These are phyloP conservation scores for Dissophora globulifera DNA, from an alignment of 192 early-diverging fungal genomes.

Conservation along the genomic window DNA sequence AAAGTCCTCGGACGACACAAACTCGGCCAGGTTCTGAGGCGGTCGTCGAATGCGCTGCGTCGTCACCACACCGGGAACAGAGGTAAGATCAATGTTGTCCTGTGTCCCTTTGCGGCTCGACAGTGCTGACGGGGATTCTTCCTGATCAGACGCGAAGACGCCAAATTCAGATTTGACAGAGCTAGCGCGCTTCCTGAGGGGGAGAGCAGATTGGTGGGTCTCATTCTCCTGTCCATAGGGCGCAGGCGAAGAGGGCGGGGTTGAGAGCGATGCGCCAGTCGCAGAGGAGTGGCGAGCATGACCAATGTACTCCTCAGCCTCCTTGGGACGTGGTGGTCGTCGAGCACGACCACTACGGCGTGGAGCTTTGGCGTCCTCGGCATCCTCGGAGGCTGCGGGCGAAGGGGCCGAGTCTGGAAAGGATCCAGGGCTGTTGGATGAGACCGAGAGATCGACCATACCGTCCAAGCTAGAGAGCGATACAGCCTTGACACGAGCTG, in stretches of 20 bases:
- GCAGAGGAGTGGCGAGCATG: slow-evolving; percentile 4
- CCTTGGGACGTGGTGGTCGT: slow-evolving; percentile 40
- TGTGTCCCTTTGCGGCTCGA: not conserved
- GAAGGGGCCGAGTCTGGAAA: slow-evolving; percentile 21
- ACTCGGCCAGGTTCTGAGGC: slow-evolving; percentile 48
- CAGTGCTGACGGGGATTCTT: not conserved
- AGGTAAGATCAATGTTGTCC: slow-evolving; percentile 6
- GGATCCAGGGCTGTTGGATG: not conserved
- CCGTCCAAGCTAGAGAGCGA: slow-evolving; percentile 1
- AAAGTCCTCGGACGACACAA: slow-evolving; percentile 51
- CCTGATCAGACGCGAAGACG: not conserved
- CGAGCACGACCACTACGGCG: slow-evolving; percentile 45
- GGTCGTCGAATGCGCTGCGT: slow-evolving; percentile 39
- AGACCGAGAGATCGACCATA: not conserved
- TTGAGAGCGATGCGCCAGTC: slow-evolving; percentile 14
- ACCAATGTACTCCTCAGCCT: slow-evolving; percentile 28
- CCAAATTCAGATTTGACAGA: slow-evolving; percentile 15
- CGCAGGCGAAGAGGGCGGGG: slow-evolving; percentile 33
- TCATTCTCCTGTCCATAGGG: slow-evolving; percentile 7
- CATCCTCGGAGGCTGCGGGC: slow-evolving; percentile 38
- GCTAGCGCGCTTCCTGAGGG: slow-evolving; percentile 3
- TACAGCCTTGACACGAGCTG: not conserved
- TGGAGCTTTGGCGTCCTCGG: slow-evolving; percentile 14
- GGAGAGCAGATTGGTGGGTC: not conserved
- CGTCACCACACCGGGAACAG: slow-evolving; percentile 27